These are phyloP conservation scores for Acacia acuminata DNA, from an alignment of 306 rosid genomes.

Conservation along the genomic window DNA sequence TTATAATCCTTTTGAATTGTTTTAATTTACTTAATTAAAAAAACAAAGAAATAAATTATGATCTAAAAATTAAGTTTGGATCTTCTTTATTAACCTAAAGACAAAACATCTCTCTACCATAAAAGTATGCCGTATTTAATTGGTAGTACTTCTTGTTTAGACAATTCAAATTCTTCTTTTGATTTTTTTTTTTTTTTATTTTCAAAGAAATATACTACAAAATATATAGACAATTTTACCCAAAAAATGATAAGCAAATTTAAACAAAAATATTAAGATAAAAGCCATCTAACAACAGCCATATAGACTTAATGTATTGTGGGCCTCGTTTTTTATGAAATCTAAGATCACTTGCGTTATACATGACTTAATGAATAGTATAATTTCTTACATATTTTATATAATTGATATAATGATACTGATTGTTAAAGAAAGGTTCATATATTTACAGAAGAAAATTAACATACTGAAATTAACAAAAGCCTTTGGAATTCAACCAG, in stretches of 20 bases:
- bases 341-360: not conserved
- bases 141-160: not conserved
- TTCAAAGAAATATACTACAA: not conserved
- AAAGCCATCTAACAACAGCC: not conserved
- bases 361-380: not conserved
- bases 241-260: not conserved
- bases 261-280: not conserved
- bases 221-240: not conserved
- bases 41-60: not conserved
- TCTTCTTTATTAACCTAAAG: not conserved
- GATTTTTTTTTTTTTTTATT: not conserved
- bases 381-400: not conserved
- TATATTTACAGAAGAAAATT: not conserved
- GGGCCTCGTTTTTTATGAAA: not conserved
- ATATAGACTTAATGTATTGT: not conserved
- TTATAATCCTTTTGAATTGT: too few relatives aligned
- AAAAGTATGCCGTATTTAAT: not conserved
- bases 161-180: not conserved
- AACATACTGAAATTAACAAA: not conserved
- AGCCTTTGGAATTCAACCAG: not conserved
- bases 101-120: not conserved
- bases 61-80: not conserved
- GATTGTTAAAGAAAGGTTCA: not conserved
- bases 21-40: too few relatives aligned
- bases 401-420: not conserved